A percentile compares a stretch with the other conserved stretches of the same genome.
Conservation (phyloP, 495 filamentous ascomycete genomes). For the Glonium stellatum region DNA sequence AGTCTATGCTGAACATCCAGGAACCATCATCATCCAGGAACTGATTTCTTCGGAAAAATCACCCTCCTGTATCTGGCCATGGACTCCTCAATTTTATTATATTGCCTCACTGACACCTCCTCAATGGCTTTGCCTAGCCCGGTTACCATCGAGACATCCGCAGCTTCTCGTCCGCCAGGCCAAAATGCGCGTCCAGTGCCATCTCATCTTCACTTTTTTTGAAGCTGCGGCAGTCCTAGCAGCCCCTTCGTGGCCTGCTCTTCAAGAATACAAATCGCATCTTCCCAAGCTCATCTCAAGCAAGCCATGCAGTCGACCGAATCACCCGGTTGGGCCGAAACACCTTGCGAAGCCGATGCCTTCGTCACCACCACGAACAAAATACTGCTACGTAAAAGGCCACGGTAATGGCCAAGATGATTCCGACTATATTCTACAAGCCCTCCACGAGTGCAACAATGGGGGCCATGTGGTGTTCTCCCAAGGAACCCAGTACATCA, state of each 20-base stretch:
- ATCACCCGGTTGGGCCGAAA: conserved; percentile 8
- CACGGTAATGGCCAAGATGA: conserved; percentile 49
- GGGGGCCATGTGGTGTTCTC: conserved; percentile 61
- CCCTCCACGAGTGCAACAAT: conserved; percentile 57
- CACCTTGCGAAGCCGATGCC: conserved; percentile 20
- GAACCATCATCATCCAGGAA: neutral
- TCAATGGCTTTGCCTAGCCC: neutral
- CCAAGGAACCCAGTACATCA: conserved; percentile 47
- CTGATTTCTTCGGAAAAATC: neutral
- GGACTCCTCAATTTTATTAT: neutral
- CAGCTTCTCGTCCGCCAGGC: neutral
- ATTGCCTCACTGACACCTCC: neutral
- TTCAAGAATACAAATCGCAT: conserved; percentile 4
- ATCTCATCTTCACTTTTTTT: conserved; percentile 3
- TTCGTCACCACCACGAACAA: conserved; percentile 20
- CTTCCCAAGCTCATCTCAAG: neutral
- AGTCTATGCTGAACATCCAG: neutral
- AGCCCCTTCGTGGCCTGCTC: neutral
- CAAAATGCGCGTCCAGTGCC: neutral
- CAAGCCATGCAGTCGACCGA: conserved; percentile 7
- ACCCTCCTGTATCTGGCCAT: neutral
- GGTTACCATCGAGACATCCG: neutral
- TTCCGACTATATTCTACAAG: conserved; percentile 49
- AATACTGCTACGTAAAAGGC: conserved; percentile 29
- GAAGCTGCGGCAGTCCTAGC: conserved; percentile 18